These are phyloP conservation scores for Scleromitrula shiraiana DNA, from an alignment of 2,329 filamentous ascomycete genomes.

Conservation along the genomic window DNA sequence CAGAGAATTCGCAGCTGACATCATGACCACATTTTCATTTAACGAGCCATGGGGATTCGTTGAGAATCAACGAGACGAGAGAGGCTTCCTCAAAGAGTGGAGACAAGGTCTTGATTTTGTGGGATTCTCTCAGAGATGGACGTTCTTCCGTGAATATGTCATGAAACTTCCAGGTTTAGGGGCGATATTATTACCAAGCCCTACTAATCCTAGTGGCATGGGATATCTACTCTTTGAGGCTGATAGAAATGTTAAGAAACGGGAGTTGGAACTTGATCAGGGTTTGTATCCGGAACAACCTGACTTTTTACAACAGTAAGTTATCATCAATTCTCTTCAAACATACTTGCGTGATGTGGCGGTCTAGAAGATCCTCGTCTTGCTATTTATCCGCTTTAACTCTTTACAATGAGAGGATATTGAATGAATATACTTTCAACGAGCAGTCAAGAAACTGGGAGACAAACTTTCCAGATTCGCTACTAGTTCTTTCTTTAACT, in stretches of 20 bases:
- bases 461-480: too few relatives aligned
- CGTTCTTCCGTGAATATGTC: conserved; percentile 1
- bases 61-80: conserved; percentile 33
- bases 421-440: too few relatives aligned
- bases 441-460: too few relatives aligned
- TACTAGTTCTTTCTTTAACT: too few relatives aligned
- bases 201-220: neutral
- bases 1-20: conserved; percentile 26
- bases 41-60: conserved; percentile 33
- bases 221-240: neutral
- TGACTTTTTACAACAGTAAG: conserved; percentile 5
- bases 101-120: neutral
- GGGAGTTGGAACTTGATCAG: neutral
- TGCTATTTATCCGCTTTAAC: too few relatives aligned
- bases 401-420: too few relatives aligned
- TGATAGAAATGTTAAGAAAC: neutral
- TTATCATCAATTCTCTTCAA: too few relatives aligned
- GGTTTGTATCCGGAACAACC: neutral
- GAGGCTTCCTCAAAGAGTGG: conserved; percentile 23
- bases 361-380: too few relatives aligned
- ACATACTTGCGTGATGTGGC: too few relatives aligned
- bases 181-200: neutral
- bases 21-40: conserved; percentile 35
- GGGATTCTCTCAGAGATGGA: neutral
- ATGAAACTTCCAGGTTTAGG: neutral